Evolutionary conservation across 176 grass and related monocot genomes (phyloP), one percentile per base, ranked within the genome.

Genomic region (Oryza glumipatula): DNA sequence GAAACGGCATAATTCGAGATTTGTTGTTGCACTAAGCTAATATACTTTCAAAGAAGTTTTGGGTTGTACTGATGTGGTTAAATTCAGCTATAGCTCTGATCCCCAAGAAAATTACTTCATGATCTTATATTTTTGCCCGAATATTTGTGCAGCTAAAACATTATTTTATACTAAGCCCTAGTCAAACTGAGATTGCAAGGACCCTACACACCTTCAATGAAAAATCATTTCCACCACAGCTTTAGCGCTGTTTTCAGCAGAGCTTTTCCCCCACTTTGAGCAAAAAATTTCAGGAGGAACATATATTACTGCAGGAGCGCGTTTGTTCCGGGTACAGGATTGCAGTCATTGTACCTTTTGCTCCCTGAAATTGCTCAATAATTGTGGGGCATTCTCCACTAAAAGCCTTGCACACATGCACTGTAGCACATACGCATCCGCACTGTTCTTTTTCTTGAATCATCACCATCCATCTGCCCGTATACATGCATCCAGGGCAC

Each of bases 301-400:
- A 76, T 68, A 76, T 85, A 85, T 77, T 78, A 58, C 73, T 73
- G 54, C 54, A 21, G 63, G 8, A 81, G 67, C 36, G 67, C 36
- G 21, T 16, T 86, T 69, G 74, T 64, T 79, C 70, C 58, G 80
- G 77, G 75, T 28, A 76, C 80, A 80, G 14, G 70, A 47, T 71
- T 70, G 72, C 76, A 76, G 76, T 76, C 38, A 66, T 76, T 76
- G 80, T 84, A 84, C 81, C 81, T 80, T 84, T 87, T 91, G 89
- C 74, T 76, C 76, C 65, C 81, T 80, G 70, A 65, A 80, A 91
- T 87, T 87, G 80, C 85, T 87, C 81, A 91, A 91, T 87, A 84
- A 91, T 87, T 91, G 85, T 80, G 76, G 80, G 85, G 65, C 39
- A 43, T 36, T 86, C 65, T 12, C 76, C 80, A 70, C 76, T 22